These are phyloP conservation scores for Cicer judaicum DNA, from an alignment of 306 rosid species.

Conservation along the genomic window DNA sequence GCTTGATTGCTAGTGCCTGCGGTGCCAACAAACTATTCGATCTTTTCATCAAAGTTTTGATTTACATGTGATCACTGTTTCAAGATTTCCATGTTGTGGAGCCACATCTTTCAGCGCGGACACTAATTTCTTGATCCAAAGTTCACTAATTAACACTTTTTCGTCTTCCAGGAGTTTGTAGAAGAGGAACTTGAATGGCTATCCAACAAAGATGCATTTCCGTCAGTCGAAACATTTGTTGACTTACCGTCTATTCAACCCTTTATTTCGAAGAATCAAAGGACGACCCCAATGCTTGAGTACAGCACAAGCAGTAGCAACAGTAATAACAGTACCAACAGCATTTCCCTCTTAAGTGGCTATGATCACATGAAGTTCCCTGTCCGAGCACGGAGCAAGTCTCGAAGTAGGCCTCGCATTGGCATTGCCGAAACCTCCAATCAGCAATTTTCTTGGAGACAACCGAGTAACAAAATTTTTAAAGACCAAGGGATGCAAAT, in stretches of 20 bases:
- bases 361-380: conserved; percentile 63
- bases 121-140: conserved; percentile 18
- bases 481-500: conserved; percentile 13
- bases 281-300: conserved; percentile 56
- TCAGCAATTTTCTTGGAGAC: conserved; percentile 50
- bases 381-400: conserved; percentile 66
- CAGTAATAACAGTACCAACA: conserved; percentile 52
- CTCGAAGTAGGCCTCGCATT: conserved; percentile 49
- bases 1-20: conserved; percentile 2
- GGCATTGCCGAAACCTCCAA: conserved; percentile 38
- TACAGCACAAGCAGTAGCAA: conserved; percentile 57
- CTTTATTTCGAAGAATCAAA: conserved; percentile 45
- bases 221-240: conserved; percentile 64
- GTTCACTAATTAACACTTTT: conserved; percentile 18
- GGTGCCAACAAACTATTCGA: conserved; percentile 4
- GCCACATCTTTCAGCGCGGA: not conserved
- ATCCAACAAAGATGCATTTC: conserved; percentile 83
- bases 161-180: conserved; percentile 52
- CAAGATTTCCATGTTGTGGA: conserved; percentile 37
- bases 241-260: conserved; percentile 52
- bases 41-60: conserved; percentile 4
- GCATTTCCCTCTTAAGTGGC: conserved; percentile 55
- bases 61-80: conserved; percentile 36
- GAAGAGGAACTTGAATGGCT: conserved; percentile 93
- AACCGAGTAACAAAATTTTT: conserved; percentile 22